Percentiles rank a stretch among this genome's conserved stretches.
phyloP scores from a whole-genome alignment of 2,329 filamentous ascomycete species.

The Alternaria sp. region DNA sequence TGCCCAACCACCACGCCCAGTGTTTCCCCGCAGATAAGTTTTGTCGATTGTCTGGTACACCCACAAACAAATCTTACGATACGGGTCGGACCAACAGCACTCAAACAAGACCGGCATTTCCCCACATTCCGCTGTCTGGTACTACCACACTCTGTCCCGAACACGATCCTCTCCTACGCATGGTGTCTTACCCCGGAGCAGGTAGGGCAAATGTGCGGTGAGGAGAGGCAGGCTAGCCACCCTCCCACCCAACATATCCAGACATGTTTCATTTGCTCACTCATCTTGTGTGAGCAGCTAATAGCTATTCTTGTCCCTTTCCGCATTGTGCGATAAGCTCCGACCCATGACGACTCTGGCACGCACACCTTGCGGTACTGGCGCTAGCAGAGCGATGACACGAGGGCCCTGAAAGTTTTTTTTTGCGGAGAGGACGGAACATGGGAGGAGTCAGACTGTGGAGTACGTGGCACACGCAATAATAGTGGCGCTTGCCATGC shows the following conservation, averaged over 20 bases:
- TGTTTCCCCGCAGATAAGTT: constrained; percentile 27
- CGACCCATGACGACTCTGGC: constrained; percentile 7
- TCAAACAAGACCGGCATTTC: constrained; percentile 8
- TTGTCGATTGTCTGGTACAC: constrained; percentile 8
- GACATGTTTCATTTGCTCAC: constrained; percentile 19
- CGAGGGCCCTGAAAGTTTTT: constrained; percentile 4
- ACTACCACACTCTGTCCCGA: constrained; percentile 15
- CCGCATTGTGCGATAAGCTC: constrained; percentile 29
- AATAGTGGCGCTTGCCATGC: constrained; percentile 4
- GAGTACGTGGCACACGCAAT: constrained; percentile 12
- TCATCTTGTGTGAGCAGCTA: constrained; percentile 13
- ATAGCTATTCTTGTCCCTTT: constrained; percentile 23
- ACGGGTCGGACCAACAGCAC: constrained; percentile 22
- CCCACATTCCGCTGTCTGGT: constrained; percentile 14
- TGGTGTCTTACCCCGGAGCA: constrained; percentile 16
- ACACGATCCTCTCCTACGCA: constrained; percentile 17
- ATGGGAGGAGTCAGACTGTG: constrained; percentile 9
- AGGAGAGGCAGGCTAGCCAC: constrained; percentile 6
- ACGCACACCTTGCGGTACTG: constrained; percentile 11
- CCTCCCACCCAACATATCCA: not conserved
- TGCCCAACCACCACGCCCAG: constrained; percentile 2
- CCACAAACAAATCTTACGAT: constrained; percentile 1
- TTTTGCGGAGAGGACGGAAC: constrained; percentile 13
- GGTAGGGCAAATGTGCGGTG: constrained; percentile 15
- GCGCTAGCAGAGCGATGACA: constrained; percentile 11